Conservation (phyloP, 73 alveolate species). For the Paramecium tetraurelia region DNA sequence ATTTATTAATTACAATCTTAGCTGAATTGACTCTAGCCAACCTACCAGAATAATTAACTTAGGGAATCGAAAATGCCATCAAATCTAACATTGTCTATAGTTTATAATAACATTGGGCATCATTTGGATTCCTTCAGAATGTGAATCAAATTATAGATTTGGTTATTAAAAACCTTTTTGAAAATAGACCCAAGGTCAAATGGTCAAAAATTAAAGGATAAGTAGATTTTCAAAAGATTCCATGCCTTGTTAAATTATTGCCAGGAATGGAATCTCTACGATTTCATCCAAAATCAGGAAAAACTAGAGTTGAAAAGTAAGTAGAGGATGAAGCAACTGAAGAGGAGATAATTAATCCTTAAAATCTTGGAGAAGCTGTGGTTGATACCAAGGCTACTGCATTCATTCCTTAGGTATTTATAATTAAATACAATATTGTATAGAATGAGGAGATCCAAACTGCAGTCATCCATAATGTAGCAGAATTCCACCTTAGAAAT, state of each 20-base stretch:
- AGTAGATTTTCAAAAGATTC: constrained; percentile 16
- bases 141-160: background rate
- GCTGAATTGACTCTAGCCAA: constrained; percentile 8
- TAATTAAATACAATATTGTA: background rate
- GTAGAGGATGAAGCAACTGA: background rate
- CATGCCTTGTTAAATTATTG: background rate
- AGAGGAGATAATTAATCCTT: constrained; percentile 22
- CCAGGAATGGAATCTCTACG: background rate
- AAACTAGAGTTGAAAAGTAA: background rate
- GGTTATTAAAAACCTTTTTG: background rate
- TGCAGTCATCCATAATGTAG: background rate
- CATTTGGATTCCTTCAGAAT: background rate
- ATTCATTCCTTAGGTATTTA: background rate
- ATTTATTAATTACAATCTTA: background rate
- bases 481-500: background rate
- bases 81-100: background rate
- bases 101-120: background rate
- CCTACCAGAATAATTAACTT: background rate
- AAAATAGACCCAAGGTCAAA: background rate
- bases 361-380: constrained; percentile 10
- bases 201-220: background rate
- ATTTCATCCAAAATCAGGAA: constrained; percentile 46
- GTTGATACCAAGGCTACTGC: constrained; percentile 37
- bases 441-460: constrained; percentile 28
- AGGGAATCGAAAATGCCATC: background rate